Evolutionary conservation across 495 filamentous ascomycete genomes (phyloP).

Genomic region (Penicillium manginii): DNA sequence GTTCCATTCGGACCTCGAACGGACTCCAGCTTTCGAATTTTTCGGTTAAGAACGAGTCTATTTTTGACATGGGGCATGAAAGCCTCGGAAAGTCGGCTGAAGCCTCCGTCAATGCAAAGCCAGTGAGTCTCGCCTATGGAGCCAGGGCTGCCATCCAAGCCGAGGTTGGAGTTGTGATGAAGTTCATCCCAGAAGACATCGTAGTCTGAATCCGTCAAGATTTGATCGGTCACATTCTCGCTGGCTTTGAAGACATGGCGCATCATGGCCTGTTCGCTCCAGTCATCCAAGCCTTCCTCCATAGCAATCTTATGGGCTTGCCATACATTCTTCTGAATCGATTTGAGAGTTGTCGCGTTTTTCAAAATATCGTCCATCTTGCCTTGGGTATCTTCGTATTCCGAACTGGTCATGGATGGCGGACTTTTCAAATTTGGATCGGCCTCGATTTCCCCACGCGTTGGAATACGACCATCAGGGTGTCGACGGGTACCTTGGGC

Average conservation of each 20-base stretch:
- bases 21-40: slow-evolving; percentile 27
- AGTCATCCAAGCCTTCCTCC: slow-evolving; percentile 31
- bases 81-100: slow-evolving; percentile 30
- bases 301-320: slow-evolving; percentile 27
- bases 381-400: slow-evolving; percentile 17
- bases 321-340: slow-evolving; percentile 28
- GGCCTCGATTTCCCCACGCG: slow-evolving; percentile 33
- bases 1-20: slow-evolving; percentile 5
- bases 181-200: slow-evolving; percentile 33
- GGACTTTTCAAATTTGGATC: slow-evolving; percentile 27
- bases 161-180: slow-evolving; percentile 33
- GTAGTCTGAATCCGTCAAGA: slow-evolving; percentile 30
- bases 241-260: slow-evolving; percentile 27
- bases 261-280: slow-evolving; percentile 35
- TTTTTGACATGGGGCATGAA: slow-evolving; percentile 21
- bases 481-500: slow-evolving; percentile 54
- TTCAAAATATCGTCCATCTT: slow-evolving; percentile 25
- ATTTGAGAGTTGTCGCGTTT: slow-evolving; percentile 23
- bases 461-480: slow-evolving; percentile 48
- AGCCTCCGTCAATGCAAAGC: slow-evolving; percentile 28
- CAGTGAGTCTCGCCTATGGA: slow-evolving; percentile 23
- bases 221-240: slow-evolving; percentile 31
- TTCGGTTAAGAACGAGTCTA: slow-evolving; percentile 25
- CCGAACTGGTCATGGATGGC: slow-evolving; percentile 7
- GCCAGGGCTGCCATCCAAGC: slow-evolving; percentile 21